Conservation (phyloP, 306 rosid species). For the Cicer pinnatifidum region DNA sequence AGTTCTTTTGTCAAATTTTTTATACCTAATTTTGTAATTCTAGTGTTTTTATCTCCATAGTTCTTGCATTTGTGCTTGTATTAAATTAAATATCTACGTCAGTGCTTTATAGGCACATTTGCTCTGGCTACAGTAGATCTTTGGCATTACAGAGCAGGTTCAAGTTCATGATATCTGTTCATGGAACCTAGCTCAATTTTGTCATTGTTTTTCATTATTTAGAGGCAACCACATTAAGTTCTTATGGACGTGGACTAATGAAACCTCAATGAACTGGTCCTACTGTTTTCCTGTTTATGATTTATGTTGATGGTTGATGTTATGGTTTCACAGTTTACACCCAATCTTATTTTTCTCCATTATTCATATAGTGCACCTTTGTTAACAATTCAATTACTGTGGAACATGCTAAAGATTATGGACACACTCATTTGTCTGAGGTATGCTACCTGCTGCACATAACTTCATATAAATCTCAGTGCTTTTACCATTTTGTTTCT, state of each 20-base stretch:
- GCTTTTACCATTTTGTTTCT: slow-evolving; percentile 11
- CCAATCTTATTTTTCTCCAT: slow-evolving; percentile 12
- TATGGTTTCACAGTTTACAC: slow-evolving; percentile 10
- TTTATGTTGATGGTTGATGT: slow-evolving; percentile 12
- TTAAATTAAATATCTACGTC: too few relatives aligned
- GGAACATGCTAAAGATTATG: slow-evolving; percentile 85
- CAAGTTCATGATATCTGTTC: too few relatives aligned
- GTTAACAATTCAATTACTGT: slow-evolving; percentile 66
- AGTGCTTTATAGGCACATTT: too few relatives aligned
- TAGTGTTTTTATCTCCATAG: too few relatives aligned
- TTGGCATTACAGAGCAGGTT: too few relatives aligned
- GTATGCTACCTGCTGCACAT: slow-evolving; percentile 48
- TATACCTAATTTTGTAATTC: too few relatives aligned
- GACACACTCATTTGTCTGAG: slow-evolving; percentile 89
- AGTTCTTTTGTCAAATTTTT: too few relatives aligned
- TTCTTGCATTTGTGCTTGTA: too few relatives aligned
- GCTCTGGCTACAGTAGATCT: too few relatives aligned
- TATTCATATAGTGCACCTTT: slow-evolving; percentile 70
- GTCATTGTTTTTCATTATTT: too few relatives aligned
- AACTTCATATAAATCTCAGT: slow-evolving; percentile 15
- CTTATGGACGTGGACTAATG: slow-evolving; percentile 5
- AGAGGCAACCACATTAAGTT: background rate
- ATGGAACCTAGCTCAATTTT: too few relatives aligned
- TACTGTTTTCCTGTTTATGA: background rate
- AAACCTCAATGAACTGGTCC: slow-evolving; percentile 3